Evolutionary conservation across 2,329 filamentous ascomycete genomes (phyloP).

Genomic region (Pyrenophora teres): DNA sequence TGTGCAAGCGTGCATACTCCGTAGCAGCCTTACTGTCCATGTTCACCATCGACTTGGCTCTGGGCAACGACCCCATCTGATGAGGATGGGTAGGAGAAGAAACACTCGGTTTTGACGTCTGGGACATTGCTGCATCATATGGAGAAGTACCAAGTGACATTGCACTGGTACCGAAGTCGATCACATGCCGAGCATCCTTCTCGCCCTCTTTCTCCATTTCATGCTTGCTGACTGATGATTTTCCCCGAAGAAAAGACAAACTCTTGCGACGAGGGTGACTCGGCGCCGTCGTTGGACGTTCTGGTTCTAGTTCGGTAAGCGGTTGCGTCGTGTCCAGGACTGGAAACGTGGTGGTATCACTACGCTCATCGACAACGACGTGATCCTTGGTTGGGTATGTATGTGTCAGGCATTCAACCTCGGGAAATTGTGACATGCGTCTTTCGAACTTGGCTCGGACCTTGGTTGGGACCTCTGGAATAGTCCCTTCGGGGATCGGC

Average conservation of each 20-base stretch:
- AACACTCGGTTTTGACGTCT: conserved; percentile 19
- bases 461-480: conserved; percentile 42
- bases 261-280: conserved; percentile 31
- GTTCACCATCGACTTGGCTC: conserved; percentile 37
- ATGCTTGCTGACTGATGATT: conserved; percentile 31
- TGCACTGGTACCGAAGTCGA: conserved; percentile 49
- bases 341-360: conserved; percentile 1
- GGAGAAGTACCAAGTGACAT: conserved; percentile 50
- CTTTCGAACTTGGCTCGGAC: conserved; percentile 45
- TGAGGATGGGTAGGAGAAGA: conserved; percentile 42
- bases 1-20: conserved; percentile 43
- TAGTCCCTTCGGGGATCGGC: conserved; percentile 35
- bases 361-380: conserved; percentile 16
- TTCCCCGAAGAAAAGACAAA: conserved; percentile 39
- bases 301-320: conserved; percentile 27
- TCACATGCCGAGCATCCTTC: conserved; percentile 18
- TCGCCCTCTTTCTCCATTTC: conserved; percentile 10
- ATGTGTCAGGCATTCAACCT: conserved; percentile 44
- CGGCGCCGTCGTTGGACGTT: conserved; percentile 29
- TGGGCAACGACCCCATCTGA: conserved; percentile 39
- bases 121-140: conserved; percentile 50
- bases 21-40: conserved; percentile 46
- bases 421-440: conserved; percentile 41
- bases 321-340: conserved; percentile 17
- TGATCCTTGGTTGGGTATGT: conserved; percentile 42